Conservation (phyloP, 306 rosid species). For the Pachyrhizus erosus region DNA sequence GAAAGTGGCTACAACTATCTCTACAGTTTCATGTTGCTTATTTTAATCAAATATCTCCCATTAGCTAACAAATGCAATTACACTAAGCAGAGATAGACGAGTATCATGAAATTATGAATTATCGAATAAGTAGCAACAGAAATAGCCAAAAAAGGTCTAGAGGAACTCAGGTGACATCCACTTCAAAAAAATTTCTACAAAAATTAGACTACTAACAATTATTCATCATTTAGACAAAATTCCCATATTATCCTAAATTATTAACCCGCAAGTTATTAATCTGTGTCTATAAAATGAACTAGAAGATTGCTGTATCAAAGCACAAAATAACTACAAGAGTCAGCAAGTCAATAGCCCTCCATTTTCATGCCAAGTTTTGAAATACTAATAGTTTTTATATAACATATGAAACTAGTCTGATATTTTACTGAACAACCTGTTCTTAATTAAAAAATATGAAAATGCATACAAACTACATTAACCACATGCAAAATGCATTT, state of each 20-base stretch:
- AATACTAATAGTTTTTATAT: not conserved
- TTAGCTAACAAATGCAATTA: conserved; percentile 30
- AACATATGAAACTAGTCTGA: not conserved
- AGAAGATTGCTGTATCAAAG: not conserved
- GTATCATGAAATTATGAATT: not conserved
- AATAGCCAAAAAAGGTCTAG: not conserved
- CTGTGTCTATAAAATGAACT: not conserved
- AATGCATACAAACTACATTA: not conserved
- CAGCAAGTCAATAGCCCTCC: not conserved
- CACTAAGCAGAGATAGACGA: conserved; percentile 34
- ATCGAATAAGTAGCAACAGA: not conserved
- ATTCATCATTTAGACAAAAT: not conserved
- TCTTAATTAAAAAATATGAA: not conserved
- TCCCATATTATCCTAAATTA: not conserved
- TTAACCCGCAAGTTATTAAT: not conserved
- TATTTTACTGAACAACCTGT: not conserved
- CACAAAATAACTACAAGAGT: not conserved
- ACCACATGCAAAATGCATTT: not conserved
- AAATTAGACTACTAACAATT: not conserved
- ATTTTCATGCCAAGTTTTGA: not conserved
- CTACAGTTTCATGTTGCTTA: conserved; percentile 38
- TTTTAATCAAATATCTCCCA: conserved; percentile 26
- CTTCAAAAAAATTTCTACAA: not conserved
- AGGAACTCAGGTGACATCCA: not conserved
- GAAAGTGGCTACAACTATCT: conserved; percentile 43